Percentiles rank a stretch among this genome's conserved stretches.
These are phyloP conservation scores for Erodium chrysanthum DNA, from an alignment of 441 rosid species.

Conservation along the genomic window DNA sequence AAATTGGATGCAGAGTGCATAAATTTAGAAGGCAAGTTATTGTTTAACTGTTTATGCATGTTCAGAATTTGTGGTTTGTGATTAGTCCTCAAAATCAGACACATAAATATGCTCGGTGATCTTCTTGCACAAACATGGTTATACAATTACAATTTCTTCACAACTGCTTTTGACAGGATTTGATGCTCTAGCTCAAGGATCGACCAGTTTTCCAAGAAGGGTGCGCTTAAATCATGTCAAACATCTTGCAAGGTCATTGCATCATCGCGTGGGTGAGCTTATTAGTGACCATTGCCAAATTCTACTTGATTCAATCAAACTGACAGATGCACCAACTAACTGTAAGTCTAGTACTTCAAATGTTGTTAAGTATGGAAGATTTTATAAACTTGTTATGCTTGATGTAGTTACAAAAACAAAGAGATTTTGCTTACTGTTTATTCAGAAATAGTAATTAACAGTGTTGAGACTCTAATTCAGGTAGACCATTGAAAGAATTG, in stretches of 20 bases:
- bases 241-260: conserved; percentile 58
- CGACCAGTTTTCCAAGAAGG: conserved; percentile 39
- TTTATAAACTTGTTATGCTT: not conserved
- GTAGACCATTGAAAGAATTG: conserved; percentile 40
- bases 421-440: not conserved
- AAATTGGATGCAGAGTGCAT: conserved; percentile 22
- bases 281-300: conserved; percentile 19
- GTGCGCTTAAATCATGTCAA: conserved; percentile 60
- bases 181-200: conserved; percentile 42
- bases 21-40: conserved; percentile 31
- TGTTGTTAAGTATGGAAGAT: not conserved
- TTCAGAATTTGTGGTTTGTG: not conserved
- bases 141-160: conserved; percentile 9
- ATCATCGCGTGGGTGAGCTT: conserved; percentile 25
- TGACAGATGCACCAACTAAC: conserved; percentile 27
- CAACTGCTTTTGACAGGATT: conserved; percentile 32
- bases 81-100: not conserved
- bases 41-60: not conserved
- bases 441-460: conserved; percentile 1
- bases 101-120: no score
- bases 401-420: not conserved
- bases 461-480: conserved; percentile 27
- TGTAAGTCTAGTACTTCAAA: conserved; percentile 32
- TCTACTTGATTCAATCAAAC: conserved; percentile 22
- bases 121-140: not conserved